These are phyloP conservation scores for Cynanchum wilfordii DNA, from an alignment of 257 asterid genomes.

Conservation along the genomic window DNA sequence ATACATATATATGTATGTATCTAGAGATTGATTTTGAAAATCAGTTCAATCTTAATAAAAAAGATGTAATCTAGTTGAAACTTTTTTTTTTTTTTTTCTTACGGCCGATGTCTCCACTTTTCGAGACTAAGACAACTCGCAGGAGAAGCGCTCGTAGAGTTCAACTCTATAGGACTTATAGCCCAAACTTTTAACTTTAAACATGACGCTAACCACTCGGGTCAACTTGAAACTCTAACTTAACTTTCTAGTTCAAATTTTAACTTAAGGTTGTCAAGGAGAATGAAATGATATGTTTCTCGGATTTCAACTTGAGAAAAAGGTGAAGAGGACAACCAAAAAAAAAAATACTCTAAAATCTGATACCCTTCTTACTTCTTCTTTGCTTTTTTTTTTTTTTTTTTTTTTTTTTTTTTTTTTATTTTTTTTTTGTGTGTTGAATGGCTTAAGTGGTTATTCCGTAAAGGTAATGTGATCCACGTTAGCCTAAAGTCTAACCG, in stretches of 20 bases:
- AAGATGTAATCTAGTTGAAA: background rate
- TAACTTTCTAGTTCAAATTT: background rate
- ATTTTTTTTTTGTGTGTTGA: background rate
- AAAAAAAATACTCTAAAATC: background rate
- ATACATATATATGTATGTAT: background rate
- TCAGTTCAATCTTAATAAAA: background rate
- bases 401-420: no score
- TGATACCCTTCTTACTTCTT: background rate
- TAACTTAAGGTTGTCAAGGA: background rate
- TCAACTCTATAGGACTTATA: no score
- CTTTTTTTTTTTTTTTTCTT: no score
- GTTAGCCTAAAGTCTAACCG: background rate
- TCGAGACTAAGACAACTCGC: no score
- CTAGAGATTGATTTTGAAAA: background rate
- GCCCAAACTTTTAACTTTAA: no score
- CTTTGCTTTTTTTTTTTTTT: background rate
- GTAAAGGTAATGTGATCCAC: background rate
- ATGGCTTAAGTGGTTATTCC: background rate
- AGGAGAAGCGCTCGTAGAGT: no score
- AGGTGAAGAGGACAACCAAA: background rate
- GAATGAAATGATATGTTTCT: background rate
- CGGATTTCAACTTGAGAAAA: background rate
- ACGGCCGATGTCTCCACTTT: no score
- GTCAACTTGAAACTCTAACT: no score
- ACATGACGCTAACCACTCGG: no score